These are phyloP conservation scores for Penicillium brevicompactum DNA, from an alignment of 2,329 filamentous ascomycete species.

Conservation along the genomic window DNA sequence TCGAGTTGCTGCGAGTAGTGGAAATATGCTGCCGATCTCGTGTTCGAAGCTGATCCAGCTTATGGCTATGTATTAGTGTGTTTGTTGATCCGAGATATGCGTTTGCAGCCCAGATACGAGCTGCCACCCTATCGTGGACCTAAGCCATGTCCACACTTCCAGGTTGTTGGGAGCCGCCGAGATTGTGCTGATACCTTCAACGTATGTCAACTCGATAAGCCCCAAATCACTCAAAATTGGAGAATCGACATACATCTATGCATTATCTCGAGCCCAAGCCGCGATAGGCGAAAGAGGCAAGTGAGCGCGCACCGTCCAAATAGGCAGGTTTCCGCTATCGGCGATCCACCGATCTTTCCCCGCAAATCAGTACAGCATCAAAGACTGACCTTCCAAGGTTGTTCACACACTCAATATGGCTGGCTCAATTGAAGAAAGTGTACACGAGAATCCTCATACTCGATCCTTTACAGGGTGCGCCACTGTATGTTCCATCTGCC, in stretches of 20 bases:
- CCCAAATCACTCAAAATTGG: too few species aligned
- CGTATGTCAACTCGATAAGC: too few species aligned
- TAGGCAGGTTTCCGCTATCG: slow-evolving; percentile 19
- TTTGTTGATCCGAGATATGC: too few species aligned
- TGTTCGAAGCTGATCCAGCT: slow-evolving; percentile 14
- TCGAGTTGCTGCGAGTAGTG: slow-evolving; percentile 1
- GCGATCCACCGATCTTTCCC: slow-evolving; percentile 11
- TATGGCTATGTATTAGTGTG: slow-evolving; percentile 11
- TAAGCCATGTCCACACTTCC: too few species aligned
- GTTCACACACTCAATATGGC: slow-evolving; percentile 10
- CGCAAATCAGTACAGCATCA: slow-evolving; percentile 9
- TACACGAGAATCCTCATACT: slow-evolving; percentile 9
- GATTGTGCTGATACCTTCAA: too few species aligned
- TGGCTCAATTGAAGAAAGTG: slow-evolving; percentile 1
- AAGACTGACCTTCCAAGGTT: background rate
- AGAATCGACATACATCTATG: background rate
- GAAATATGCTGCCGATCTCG: slow-evolving; percentile 14
- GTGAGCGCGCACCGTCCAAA: slow-evolving; percentile 10
- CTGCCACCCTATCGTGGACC: too few species aligned
- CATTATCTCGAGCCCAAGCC: background rate
- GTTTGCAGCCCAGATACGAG: too few species aligned
- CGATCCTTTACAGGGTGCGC: slow-evolving; percentile 18
- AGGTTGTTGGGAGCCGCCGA: too few species aligned
- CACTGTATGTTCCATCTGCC: slow-evolving; percentile 10
- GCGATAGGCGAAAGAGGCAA: slow-evolving; percentile 4